Base-by-base conservation (phyloP, 1,284 basidiomycete species). In the Schizophyllum amplum region DNA sequence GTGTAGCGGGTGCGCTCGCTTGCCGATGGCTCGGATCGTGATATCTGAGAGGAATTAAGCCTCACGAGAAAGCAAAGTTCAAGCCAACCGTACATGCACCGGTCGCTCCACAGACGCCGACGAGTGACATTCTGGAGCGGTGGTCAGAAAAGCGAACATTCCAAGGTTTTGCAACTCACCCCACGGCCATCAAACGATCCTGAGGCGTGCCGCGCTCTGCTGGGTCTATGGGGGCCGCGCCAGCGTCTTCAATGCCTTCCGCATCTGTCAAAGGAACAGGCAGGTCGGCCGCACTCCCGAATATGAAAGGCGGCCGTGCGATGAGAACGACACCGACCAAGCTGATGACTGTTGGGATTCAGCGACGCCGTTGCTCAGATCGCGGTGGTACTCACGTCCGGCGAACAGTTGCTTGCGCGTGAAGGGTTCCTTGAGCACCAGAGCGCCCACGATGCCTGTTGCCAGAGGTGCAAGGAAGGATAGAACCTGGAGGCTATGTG, bases 401-500 rank as follows among this genome's bases (percentile, higher is more conserved):
- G 88, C 86, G 5, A 84, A 33, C 1, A 79, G 75, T 67, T 93
- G 83, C 58, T 72, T 76, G 53, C 71, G 68, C 0, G 79, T 77
- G 61, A 90, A 83, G 0, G 68, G 71, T 66, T 94, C 91, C 17
- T 79, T 76, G 6, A 94, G 72, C 23, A 92, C 74, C 1, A 92
- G 58, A 5, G 80, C 81, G 0, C 84, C 90, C 1, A 85, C 71
- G n/a, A 92, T 66, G 0, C 82, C 84, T 0, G 87, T 90, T 9
- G 79, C 75, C 56, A 85, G 77, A 0, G 92, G 92, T 0, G 80
- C 70, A 7, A 94, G 75, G 71, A 92, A 93, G 0, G 84, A 84
- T 53, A 94, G 74, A 17, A 42, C 33, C 33, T 42, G 7, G n/a
- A n/a, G n/a, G n/a, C n/a, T n/a, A n/a, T n/a, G n/a, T n/a, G 17